Evolutionary conservation across 768 basidiomycete species (phyloP).

Genomic region (Russula virescens): DNA sequence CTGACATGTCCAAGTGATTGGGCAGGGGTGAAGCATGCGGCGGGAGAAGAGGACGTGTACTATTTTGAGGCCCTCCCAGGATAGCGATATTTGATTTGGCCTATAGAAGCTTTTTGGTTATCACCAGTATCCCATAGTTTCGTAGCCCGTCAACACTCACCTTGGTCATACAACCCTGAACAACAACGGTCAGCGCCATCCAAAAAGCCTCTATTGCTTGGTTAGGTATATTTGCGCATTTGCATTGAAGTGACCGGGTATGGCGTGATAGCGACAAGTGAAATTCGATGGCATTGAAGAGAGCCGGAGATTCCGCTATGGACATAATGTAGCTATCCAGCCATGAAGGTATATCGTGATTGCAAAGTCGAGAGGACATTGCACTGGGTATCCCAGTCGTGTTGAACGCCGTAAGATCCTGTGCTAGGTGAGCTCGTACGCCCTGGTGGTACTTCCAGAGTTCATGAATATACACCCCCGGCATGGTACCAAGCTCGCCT

Average conservation of each 20-base stretch:
- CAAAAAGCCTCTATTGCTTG: background rate
- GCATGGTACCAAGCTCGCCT: background rate
- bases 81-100: background rate
- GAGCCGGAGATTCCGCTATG: background rate
- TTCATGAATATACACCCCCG: background rate
- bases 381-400: background rate
- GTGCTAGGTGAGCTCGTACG: background rate
- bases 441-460: background rate
- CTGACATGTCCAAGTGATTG: background rate
- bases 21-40: background rate
- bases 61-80: background rate
- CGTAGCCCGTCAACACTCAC: too few relatives aligned
- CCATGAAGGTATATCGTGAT: background rate
- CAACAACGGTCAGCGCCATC: background rate
- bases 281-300: background rate
- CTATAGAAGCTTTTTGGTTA: background rate
- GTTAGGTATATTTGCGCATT: background rate
- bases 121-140: background rate
- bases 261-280: background rate
- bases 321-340: background rate
- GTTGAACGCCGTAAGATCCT: background rate
- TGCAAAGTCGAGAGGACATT: background rate
- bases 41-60: background rate
- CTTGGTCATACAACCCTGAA: background rate
- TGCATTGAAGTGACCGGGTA: background rate